Conservation (phyloP, 257 asterid genomes). For the Solanum chilense region DNA sequence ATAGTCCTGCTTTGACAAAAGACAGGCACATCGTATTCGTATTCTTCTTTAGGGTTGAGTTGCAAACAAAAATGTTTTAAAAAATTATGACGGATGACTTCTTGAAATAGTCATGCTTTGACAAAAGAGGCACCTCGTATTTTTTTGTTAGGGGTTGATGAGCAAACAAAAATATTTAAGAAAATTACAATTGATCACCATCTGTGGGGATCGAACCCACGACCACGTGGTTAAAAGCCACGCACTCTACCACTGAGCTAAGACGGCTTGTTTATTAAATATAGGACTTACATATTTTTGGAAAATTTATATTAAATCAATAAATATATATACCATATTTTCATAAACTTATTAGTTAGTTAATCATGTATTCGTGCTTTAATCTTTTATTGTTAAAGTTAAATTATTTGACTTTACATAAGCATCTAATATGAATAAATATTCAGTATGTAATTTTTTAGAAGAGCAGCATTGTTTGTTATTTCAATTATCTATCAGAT, state of each 20-base stretch:
- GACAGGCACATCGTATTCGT: too few relatives aligned
- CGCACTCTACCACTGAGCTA: slow-evolving; percentile 98
- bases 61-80: too few relatives aligned
- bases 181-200: not conserved
- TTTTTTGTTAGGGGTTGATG: not conserved
- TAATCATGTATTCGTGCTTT: not conserved
- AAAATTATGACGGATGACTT: not conserved
- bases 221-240: slow-evolving; percentile 99
- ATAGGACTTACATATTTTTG: too few relatives aligned
- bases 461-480: not conserved
- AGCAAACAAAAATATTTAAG: too few relatives aligned
- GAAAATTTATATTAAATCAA: too few relatives aligned
- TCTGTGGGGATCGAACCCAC: slow-evolving; percentile 44
- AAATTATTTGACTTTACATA: not conserved
- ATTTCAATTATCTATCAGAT: not conserved
- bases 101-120: not conserved
- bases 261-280: not conserved
- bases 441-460: too few relatives aligned
- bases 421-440: not conserved
- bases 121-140: not conserved
- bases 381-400: too few relatives aligned
- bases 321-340: too few relatives aligned
- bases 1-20: too few relatives aligned
- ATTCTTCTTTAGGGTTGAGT: too few relatives aligned
- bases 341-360: not conserved